Conservation (phyloP, 768 basidiomycete species). For the Phlegmacium glaucopus region DNA sequence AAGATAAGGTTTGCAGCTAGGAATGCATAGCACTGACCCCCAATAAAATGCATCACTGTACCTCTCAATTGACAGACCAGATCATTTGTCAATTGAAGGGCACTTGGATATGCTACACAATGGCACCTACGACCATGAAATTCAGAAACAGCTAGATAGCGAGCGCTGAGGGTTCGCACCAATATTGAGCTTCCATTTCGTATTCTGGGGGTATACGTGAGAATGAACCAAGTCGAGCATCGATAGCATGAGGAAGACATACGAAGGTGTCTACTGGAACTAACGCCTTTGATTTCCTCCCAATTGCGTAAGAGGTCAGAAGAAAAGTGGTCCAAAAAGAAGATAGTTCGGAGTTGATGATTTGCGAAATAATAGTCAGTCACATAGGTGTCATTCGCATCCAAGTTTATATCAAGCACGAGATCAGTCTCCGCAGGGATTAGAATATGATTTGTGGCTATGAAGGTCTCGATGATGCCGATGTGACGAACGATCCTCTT, state of each 20-base stretch:
- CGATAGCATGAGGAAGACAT: conserved; percentile 7
- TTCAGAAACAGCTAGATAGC: neutral
- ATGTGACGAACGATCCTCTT: conserved; percentile 35
- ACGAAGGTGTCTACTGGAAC: conserved; percentile 38
- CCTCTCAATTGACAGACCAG: conserved; percentile 35
- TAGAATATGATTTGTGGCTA: conserved; percentile 17
- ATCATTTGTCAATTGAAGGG: conserved; percentile 18
- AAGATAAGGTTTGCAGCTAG: neutral
- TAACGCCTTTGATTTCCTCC: conserved; percentile 34
- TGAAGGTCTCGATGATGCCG: conserved; percentile 23
- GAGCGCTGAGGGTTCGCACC: conserved; percentile 21
- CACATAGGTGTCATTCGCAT: conserved; percentile 27
- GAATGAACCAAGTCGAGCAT: neutral
- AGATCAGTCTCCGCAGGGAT: conserved; percentile 37
- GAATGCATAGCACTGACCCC: conserved; percentile 21
- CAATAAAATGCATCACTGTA: conserved; percentile 33
- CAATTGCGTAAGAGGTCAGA: conserved; percentile 26
- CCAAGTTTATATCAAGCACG: conserved; percentile 40
- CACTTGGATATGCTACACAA: conserved; percentile 33
- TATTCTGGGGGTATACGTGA: conserved; percentile 27
- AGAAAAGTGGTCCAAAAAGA: conserved; percentile 48
- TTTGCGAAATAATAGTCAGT: conserved; percentile 33
- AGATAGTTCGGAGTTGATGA: conserved; percentile 42
- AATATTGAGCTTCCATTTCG: conserved; percentile 39
- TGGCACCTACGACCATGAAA: conserved; percentile 21